Conservation (phyloP, 75 land plant species). For the Picea sitchensis region DNA sequence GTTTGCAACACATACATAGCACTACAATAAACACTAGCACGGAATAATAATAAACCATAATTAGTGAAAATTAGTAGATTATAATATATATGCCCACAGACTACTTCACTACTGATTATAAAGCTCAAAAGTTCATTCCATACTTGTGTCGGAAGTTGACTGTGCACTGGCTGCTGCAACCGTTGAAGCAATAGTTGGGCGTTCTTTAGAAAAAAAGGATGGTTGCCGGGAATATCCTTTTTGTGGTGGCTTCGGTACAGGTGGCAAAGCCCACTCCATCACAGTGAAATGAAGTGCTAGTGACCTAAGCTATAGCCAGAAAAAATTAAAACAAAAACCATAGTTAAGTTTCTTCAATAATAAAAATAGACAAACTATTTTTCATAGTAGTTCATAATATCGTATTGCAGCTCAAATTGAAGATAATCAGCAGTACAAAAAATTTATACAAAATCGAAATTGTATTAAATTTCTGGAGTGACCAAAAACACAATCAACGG, state of each 20-base stretch:
- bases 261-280: slow-evolving; percentile 98
- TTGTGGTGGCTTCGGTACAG: slow-evolving; percentile 72
- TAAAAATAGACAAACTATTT: too few species aligned
- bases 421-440: background rate
- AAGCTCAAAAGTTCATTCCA: slow-evolving; percentile 6
- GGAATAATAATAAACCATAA: background rate
- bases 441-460: too few species aligned
- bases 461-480: too few species aligned
- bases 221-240: slow-evolving; percentile 43
- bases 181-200: slow-evolving; percentile 36
- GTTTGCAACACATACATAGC: background rate
- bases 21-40: background rate
- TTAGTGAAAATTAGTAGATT: background rate
- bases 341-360: background rate
- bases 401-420: background rate
- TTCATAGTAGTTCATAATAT: too few species aligned
- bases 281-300: slow-evolving; percentile 98
- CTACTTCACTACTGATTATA: background rate
- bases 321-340: slow-evolving; percentile 4
- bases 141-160: slow-evolving; percentile 41
- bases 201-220: slow-evolving; percentile 51
- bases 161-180: slow-evolving; percentile 33
- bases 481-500: too few species aligned
- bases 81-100: background rate
- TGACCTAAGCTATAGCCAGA: slow-evolving; percentile 80